Conservation (phyloP, 495 filamentous ascomycete genomes). For the Talaromyces ruber region DNA sequence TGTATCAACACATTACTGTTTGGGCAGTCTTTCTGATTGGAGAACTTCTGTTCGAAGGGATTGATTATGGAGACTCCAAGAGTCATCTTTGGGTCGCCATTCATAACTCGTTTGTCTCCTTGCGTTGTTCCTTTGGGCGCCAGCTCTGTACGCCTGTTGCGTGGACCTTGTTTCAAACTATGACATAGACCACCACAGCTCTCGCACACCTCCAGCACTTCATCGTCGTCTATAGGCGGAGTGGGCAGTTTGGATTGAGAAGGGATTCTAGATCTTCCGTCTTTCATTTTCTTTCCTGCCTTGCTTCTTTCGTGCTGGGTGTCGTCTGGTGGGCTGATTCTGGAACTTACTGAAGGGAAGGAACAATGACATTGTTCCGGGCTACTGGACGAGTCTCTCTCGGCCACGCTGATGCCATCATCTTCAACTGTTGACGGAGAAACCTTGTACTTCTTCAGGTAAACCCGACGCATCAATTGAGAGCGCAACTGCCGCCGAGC, state of each 20-base stretch:
- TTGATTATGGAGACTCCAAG: background rate
- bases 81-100: background rate
- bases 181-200: background rate
- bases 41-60: background rate
- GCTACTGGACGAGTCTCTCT: background rate
- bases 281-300: background rate
- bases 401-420: background rate
- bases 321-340: background rate
- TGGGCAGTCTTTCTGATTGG: background rate
- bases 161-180: background rate
- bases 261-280: background rate
- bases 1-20: background rate
- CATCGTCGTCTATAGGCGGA: constrained; percentile 1
- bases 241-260: background rate
- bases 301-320: background rate
- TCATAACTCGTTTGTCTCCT: background rate
- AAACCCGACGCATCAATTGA: constrained; percentile 7
- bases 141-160: background rate
- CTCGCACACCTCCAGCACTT: background rate
- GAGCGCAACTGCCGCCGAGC: constrained; percentile 5
- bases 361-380: background rate
- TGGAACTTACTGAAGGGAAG: background rate
- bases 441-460: constrained; percentile 3
- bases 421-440: background rate
- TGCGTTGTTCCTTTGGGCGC: background rate